Conservation (phyloP, 163 green algal genomes). For the Chloromonas sp. region DNA sequence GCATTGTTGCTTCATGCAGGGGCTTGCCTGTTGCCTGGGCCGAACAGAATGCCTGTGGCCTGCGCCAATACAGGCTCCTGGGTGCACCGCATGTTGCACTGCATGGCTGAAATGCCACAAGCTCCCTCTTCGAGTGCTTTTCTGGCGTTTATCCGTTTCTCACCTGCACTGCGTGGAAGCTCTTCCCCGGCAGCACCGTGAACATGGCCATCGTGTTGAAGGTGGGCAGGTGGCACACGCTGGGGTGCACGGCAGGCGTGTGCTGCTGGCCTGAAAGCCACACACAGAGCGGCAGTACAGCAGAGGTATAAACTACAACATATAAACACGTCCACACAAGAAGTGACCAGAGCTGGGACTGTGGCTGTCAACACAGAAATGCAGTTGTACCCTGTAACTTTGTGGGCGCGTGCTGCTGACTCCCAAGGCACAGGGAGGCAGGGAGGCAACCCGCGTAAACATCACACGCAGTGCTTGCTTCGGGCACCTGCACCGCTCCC, state of each 20-base stretch:
- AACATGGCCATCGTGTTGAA: conserved; percentile 91
- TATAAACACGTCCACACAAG: too few species aligned
- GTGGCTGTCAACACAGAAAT: too few species aligned
- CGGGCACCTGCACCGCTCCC: too few species aligned
- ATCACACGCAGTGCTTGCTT: too few species aligned
- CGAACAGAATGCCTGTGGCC: too few species aligned
- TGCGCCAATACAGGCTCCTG: too few species aligned
- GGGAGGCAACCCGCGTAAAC: not conserved
- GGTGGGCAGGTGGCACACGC: conserved; percentile 46
- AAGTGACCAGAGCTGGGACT: too few species aligned
- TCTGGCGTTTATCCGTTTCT: not conserved
- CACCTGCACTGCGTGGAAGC: conserved; percentile 75
- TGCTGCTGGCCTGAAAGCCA: conserved; percentile 36
- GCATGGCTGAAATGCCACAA: not conserved
- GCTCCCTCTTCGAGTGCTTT: not conserved
- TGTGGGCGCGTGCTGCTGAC: too few species aligned
- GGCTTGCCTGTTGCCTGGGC: too few species aligned
- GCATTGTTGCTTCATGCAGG: too few species aligned
- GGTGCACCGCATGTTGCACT: not conserved
- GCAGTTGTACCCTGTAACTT: too few species aligned
- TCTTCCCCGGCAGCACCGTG: conserved; percentile 69
- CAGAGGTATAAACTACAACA: not conserved
- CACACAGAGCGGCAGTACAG: not conserved
- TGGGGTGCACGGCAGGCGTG: conserved; percentile 57
- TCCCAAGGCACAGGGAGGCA: not conserved